Conservation (phyloP, 345 rosid species). For the Erysimum cheiranthoides region DNA sequence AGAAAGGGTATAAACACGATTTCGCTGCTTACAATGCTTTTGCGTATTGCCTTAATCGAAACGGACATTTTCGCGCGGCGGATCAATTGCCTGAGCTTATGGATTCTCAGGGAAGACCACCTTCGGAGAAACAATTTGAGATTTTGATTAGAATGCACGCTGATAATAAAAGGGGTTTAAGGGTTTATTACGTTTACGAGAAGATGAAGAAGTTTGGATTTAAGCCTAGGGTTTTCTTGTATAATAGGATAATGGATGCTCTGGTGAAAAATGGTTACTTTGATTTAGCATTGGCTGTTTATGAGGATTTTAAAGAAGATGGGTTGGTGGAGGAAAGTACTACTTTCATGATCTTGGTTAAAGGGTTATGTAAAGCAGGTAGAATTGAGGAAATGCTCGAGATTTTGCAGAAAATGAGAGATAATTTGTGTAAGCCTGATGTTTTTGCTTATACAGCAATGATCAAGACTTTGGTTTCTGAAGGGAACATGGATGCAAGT, state of each 20-base stretch:
- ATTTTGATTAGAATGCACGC: constrained; percentile 93
- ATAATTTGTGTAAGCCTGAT: constrained; percentile 73
- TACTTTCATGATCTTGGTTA: constrained; percentile 78
- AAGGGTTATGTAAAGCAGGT: constrained; percentile 80
- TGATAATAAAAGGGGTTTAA: constrained; percentile 78
- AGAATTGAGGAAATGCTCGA: constrained; percentile 64
- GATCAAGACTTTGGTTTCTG: constrained; percentile 63
- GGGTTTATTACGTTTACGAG: constrained; percentile 80
- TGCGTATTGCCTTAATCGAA: constrained; percentile 82
- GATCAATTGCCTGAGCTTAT: constrained; percentile 89
- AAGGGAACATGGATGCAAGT: constrained; percentile 75
- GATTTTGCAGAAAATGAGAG: constrained; percentile 73
- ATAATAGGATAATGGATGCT: constrained; percentile 79
- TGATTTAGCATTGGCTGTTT: constrained; percentile 77
- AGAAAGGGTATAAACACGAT: constrained; percentile 76
- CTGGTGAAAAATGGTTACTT: constrained; percentile 67
- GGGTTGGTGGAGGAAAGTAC: constrained; percentile 77
- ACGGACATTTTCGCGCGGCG: constrained; percentile 69
- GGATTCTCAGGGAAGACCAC: constrained; percentile 82
- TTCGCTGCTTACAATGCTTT: constrained; percentile 88
- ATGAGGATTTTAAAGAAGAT: constrained; percentile 74
- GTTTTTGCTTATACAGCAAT: constrained; percentile 89
- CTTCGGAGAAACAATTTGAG: constrained; percentile 86
- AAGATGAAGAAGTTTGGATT: constrained; percentile 88
- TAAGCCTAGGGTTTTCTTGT: constrained; percentile 74